Base-by-base conservation (phyloP, 768 basidiomycete species). In the Collybia mongolica region DNA sequence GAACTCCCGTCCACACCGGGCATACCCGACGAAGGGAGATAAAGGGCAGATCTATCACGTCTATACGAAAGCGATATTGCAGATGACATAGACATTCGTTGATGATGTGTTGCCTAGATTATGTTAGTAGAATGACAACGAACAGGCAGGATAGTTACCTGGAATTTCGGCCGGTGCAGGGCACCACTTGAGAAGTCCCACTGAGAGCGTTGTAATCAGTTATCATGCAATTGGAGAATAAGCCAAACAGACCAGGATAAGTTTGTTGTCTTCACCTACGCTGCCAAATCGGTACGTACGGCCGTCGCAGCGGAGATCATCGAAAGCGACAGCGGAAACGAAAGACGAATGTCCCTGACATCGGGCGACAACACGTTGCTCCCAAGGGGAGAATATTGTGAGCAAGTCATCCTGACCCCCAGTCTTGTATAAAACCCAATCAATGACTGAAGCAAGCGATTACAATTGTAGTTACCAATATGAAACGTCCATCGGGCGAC, bases 331-430 rank as follows among this genome's bases (percentile, higher is more conserved):
- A 9, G 83, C 77, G 0, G 92, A 88, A 6, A 99, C 90, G 62
- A 97, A 98, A 2, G 93, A 95, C 0, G 92, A 90, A 63, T 99
- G 97, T 0, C 97, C 97, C 67, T 97, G 94, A 70, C 97, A 98
- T 48, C 95, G 81, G 4, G 97, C 97, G 8, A 99, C 83, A 5
- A 98, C 84, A 2, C 95, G 83, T 64, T 93, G 88, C 65, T 98
- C 97, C 81, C 87, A 89, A 0, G 94, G 93, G 0, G 95, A 94
- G 65, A 93, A 92, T 52, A 99, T 90, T 3, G 95, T 96, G 48
- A 97, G 71, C 8, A 98, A 77, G 62, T 99, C 97, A 61, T 99
- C 97, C 73, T 99, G 95, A 0, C 97, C 97, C 11, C 95, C 97
- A 1, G 93, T 92, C 90, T 94, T 44, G 38, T 3, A 18, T 12